Percentiles rank a stretch among this genome's conserved stretches.
Conservation (phyloP, 768 basidiomycete species). For the Heimioporus sp. region DNA sequence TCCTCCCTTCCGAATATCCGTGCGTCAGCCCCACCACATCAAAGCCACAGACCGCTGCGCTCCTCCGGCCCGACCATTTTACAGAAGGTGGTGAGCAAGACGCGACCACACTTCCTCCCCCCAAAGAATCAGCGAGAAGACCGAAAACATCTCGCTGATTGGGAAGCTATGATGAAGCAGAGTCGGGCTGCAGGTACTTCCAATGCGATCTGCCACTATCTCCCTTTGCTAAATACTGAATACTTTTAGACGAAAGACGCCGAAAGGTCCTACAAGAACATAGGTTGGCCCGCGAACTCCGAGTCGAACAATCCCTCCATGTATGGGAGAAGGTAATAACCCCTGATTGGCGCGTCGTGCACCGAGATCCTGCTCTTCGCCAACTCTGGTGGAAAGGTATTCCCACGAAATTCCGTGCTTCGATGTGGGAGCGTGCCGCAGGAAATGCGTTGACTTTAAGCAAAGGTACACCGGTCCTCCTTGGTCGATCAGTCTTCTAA, state of each 20-base stretch:
- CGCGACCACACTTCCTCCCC: slow-evolving; percentile 81
- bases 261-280: slow-evolving; percentile 61
- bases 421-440: slow-evolving; percentile 82
- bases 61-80: slow-evolving; percentile 67
- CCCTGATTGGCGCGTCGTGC: slow-evolving; percentile 79
- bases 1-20: slow-evolving; percentile 27
- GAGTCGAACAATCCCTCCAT: slow-evolving; percentile 65
- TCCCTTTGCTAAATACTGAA: slow-evolving; percentile 3
- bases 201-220: not conserved
- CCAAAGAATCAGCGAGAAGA: slow-evolving; percentile 80
- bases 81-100: slow-evolving; percentile 80
- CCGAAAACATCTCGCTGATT: slow-evolving; percentile 77
- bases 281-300: slow-evolving; percentile 59
- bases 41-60: slow-evolving; percentile 43
- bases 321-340: slow-evolving; percentile 78
- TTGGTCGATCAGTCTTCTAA: slow-evolving; percentile 2
- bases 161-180: slow-evolving; percentile 85
- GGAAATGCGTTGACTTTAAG: slow-evolving; percentile 81
- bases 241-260: slow-evolving; percentile 63
- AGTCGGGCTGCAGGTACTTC: slow-evolving; percentile 67
- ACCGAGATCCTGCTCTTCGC: slow-evolving; percentile 61
- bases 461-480: slow-evolving; percentile 53
- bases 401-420: slow-evolving; percentile 74
- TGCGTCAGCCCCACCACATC: slow-evolving; percentile 13
- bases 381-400: slow-evolving; percentile 89